A percentile compares a stretch with the other conserved stretches of the same genome.
Evolutionary conservation across 768 basidiomycete genomes (phyloP).

Genomic region (Phanerodontia chrysosporium): DNA sequence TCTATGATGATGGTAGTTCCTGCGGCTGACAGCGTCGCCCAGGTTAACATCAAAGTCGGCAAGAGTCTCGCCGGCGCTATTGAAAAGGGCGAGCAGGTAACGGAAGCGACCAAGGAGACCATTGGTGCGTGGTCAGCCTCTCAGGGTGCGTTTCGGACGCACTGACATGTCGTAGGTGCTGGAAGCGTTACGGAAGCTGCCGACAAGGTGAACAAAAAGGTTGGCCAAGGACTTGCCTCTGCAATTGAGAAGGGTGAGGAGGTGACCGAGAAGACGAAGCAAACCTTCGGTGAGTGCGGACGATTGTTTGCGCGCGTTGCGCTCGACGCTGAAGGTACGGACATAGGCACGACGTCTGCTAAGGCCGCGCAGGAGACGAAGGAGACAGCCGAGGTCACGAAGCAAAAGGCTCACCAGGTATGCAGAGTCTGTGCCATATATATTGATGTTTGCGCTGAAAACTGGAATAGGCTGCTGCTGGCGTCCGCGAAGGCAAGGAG

Average conservation of each 20-base stretch:
- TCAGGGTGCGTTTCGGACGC: background rate
- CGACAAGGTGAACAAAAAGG: slow-evolving; percentile 34
- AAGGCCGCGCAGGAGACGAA: slow-evolving; percentile 26
- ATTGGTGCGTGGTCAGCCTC: slow-evolving; percentile 23
- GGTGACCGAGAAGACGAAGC: slow-evolving; percentile 34
- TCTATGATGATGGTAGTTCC: background rate
- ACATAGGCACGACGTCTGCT: background rate
- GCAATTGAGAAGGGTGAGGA: slow-evolving; percentile 40
- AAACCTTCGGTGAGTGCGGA: slow-evolving; percentile 28
- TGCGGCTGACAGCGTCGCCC: background rate
- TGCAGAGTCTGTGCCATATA: background rate
- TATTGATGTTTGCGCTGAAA: background rate
- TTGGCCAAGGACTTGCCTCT: slow-evolving; percentile 35
- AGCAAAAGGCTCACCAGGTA: slow-evolving; percentile 38
- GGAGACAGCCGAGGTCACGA: slow-evolving; percentile 28
- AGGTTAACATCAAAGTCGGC: slow-evolving; percentile 40
- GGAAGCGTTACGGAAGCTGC: slow-evolving; percentile 6
- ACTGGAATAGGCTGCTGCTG: slow-evolving; percentile 18
- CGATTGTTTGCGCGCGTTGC: background rate
- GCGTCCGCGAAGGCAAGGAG: slow-evolving; percentile 19
- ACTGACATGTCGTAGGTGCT: background rate
- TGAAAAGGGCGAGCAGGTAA: slow-evolving; percentile 36
- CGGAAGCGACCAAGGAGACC: slow-evolving; percentile 33
- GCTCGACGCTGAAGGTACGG: background rate
- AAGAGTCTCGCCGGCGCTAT: slow-evolving; percentile 34